Evolutionary conservation across 139 green algal genomes (phyloP).

Genomic region (Picochlorum sp.): DNA sequence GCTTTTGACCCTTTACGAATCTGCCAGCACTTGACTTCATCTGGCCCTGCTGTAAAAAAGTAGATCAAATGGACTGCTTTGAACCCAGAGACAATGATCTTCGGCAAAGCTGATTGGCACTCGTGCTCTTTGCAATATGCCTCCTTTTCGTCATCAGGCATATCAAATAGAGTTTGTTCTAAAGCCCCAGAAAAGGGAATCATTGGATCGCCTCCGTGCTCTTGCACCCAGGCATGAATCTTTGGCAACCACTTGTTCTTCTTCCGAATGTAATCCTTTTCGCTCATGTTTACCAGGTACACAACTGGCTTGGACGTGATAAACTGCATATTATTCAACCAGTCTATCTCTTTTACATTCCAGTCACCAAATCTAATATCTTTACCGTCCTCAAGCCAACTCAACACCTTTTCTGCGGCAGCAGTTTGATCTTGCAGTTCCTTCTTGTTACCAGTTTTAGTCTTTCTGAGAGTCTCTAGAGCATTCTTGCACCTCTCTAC

Average conservation of each 20-base stretch:
- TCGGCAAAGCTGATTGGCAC: slow-evolving; percentile 51
- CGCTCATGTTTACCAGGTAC: slow-evolving; percentile 89
- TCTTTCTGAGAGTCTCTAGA: slow-evolving; percentile 39
- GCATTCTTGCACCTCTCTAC: slow-evolving; percentile 35
- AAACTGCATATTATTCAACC: slow-evolving; percentile 70
- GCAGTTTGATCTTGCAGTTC: slow-evolving; percentile 79
- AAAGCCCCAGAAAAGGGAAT: slow-evolving; percentile 88
- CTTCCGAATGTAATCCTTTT: slow-evolving; percentile 89
- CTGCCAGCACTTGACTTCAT: slow-evolving; percentile 96
- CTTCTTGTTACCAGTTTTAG: slow-evolving; percentile 49
- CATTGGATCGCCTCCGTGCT: slow-evolving; percentile 79
- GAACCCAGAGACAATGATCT: slow-evolving; percentile 97
- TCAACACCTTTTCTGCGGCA: slow-evolving; percentile 38
- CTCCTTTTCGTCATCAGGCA: slow-evolving; percentile 71
- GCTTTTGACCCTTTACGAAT: slow-evolving; percentile 79
- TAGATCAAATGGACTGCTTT: slow-evolving; percentile 90
- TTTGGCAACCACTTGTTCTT: slow-evolving; percentile 99
- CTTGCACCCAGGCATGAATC: slow-evolving; percentile 79
- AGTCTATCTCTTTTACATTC: slow-evolving; percentile 65
- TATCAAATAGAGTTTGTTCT: slow-evolving; percentile 78
- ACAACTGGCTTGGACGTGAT: slow-evolving; percentile 91
- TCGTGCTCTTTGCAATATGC: slow-evolving; percentile 58
- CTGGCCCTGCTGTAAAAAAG: slow-evolving; percentile 95
- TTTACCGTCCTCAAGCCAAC: slow-evolving; percentile 53
- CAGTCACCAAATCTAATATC: slow-evolving; percentile 80